A percentile compares a stretch with the other conserved stretches of the same genome.
phyloP scores from a whole-genome alignment of 2,329 filamentous ascomycete genomes.

The Paradendryphiella salina region DNA sequence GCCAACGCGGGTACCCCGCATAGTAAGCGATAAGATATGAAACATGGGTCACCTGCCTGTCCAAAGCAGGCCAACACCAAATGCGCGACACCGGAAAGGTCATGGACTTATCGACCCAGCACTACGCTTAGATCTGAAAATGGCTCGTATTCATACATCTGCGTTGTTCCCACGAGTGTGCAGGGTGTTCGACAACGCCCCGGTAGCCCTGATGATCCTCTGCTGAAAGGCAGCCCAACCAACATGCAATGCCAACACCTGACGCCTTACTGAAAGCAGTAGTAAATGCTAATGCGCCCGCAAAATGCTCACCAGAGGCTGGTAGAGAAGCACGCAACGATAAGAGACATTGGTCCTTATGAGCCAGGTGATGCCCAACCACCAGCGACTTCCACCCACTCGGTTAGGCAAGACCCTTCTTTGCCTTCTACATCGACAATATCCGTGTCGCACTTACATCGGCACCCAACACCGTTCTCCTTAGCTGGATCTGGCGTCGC shows the following conservation, averaged over 20 bases:
- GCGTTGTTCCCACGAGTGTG: not conserved
- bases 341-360: slow-evolving; percentile 12
- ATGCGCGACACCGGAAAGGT: not conserved
- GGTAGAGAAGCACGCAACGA: slow-evolving; percentile 20
- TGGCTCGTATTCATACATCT: slow-evolving; percentile 11
- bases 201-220: slow-evolving; percentile 6
- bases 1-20: slow-evolving; percentile 11
- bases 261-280: slow-evolving; percentile 24
- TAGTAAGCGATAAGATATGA: slow-evolving; percentile 15
- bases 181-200: slow-evolving; percentile 16
- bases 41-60: slow-evolving; percentile 13
- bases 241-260: slow-evolving; percentile 28
- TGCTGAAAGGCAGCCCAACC: slow-evolving; percentile 13
- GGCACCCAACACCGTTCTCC: slow-evolving; percentile 95
- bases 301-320: slow-evolving; percentile 28
- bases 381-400: slow-evolving; percentile 97
- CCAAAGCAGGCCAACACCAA: not conserved
- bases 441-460: slow-evolving; percentile 95
- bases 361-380: slow-evolving; percentile 72
- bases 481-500: slow-evolving; percentile 81
- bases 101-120: not conserved
- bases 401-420: slow-evolving; percentile 88
- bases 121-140: not conserved
- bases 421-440: slow-evolving; percentile 98
- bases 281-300: slow-evolving; percentile 24